phyloP scores from a whole-genome alignment of 768 basidiomycete species.

The Leccinum broughii region DNA sequence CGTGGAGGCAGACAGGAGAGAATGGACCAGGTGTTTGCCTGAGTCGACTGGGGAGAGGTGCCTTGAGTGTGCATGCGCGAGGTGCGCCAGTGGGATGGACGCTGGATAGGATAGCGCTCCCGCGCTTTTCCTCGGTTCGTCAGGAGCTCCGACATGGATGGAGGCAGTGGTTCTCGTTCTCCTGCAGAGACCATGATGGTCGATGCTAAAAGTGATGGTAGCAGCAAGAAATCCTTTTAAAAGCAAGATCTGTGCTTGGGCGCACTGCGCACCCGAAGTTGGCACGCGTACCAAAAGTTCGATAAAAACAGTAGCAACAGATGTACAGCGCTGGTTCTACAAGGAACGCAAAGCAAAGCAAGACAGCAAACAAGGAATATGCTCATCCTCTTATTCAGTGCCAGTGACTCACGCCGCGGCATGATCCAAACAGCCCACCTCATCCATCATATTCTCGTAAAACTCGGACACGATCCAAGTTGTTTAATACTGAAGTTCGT shows the following conservation, averaged over 20 bases:
- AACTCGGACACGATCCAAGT: not conserved
- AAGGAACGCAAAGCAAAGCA: not conserved
- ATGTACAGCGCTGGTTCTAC: no score
- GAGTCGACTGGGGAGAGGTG: no score
- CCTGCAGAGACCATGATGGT: not conserved
- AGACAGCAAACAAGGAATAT: not conserved
- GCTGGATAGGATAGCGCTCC: slow-evolving; percentile 6
- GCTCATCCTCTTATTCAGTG: not conserved
- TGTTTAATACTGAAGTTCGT: not conserved
- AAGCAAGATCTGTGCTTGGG: no score
- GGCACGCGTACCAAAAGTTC: no score
- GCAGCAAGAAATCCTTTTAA: no score
- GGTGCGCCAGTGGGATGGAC: slow-evolving; percentile 5
- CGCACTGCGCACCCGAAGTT: no score
- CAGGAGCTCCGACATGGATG: slow-evolving; percentile 5
- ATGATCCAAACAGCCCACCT: not conserved
- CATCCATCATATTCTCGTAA: not conserved
- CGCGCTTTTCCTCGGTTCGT: not conserved
- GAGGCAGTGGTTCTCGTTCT: slow-evolving; percentile 6
- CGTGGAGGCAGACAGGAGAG: slow-evolving; percentile 1
- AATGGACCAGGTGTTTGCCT: not conserved
- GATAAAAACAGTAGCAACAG: no score
- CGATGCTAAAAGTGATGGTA: no score
- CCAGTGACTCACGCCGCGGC: not conserved
- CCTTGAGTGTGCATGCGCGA: slow-evolving; percentile 1